phyloP scores from a whole-genome alignment of 495 filamentous ascomycete genomes.

The Penicillium dipodomyicola region DNA sequence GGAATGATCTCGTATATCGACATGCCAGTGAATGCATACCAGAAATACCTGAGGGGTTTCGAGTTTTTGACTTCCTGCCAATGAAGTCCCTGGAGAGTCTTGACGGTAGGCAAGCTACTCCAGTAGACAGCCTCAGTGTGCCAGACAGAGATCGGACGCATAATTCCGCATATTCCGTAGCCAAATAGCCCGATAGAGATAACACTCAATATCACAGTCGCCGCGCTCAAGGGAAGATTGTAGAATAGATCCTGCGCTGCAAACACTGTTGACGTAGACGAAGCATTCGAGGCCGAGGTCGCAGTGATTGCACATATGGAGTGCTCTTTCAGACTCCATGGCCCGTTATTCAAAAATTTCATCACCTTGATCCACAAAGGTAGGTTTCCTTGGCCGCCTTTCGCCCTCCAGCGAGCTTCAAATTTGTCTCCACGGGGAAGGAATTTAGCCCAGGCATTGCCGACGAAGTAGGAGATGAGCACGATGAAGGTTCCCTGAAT shows the following conservation, averaged over 20 bases:
- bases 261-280: constrained; percentile 19
- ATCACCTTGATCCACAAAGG: constrained; percentile 21
- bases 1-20: constrained; percentile 54
- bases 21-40: constrained; percentile 35
- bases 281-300: constrained; percentile 26
- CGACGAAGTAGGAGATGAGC: constrained; percentile 42
- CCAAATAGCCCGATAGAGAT: constrained; percentile 47
- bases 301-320: constrained; percentile 33
- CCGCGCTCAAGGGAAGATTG: constrained; percentile 22
- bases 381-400: constrained; percentile 24
- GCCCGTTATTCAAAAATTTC: constrained; percentile 32
- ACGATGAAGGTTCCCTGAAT: constrained; percentile 39
- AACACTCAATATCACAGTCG: constrained; percentile 30
- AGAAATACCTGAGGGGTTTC: constrained; percentile 32
- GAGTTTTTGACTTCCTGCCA: constrained; percentile 32
- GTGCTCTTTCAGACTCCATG: constrained; percentile 36
- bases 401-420: constrained; percentile 28
- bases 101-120: constrained; percentile 33
- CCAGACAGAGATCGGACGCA: constrained; percentile 53
- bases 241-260: constrained; percentile 38
- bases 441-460: constrained; percentile 41
- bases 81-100: constrained; percentile 33
- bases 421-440: constrained; percentile 41
- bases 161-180: constrained; percentile 52
- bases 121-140: constrained; percentile 50